phyloP scores from a whole-genome alignment of 2,329 filamentous ascomycete species.

The Dactylella cylindrospora region DNA sequence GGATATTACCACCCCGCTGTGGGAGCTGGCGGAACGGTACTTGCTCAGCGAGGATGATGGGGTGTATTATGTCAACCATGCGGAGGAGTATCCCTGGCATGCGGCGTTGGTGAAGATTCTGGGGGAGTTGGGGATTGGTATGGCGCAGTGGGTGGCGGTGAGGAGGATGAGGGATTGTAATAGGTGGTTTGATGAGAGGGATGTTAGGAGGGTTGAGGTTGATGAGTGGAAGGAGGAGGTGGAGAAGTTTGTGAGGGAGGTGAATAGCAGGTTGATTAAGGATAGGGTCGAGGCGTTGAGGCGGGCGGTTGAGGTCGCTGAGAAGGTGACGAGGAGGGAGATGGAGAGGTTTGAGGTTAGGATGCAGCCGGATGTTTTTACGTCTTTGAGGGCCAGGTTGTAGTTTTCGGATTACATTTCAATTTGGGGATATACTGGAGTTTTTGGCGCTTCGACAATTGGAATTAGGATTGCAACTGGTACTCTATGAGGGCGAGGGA shows the following conservation, averaged over 20 bases:
- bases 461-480: too few species aligned
- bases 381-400: neutral
- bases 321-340: too few species aligned
- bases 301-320: too few species aligned
- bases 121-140: neutral
- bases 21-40: too few species aligned
- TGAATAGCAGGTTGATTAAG: neutral
- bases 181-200: neutral
- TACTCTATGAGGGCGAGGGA: too few species aligned
- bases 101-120: slow-evolving; percentile 1
- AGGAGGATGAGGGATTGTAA: neutral
- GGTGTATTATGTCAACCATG: neutral
- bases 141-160: neutral
- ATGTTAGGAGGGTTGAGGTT: neutral
- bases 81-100: neutral
- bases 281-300: too few species aligned
- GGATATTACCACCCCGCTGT: too few species aligned
- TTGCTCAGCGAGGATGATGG: neutral
- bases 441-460: too few species aligned
- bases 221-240: neutral
- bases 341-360: neutral
- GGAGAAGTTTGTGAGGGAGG: neutral
- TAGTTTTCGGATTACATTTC: too few species aligned
- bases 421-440: too few species aligned
- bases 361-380: neutral